A percentile compares a stretch with the other conserved stretches of the same genome.
phyloP scores from a whole-genome alignment of 306 rosid species.

The Dryas alaskensis region DNA sequence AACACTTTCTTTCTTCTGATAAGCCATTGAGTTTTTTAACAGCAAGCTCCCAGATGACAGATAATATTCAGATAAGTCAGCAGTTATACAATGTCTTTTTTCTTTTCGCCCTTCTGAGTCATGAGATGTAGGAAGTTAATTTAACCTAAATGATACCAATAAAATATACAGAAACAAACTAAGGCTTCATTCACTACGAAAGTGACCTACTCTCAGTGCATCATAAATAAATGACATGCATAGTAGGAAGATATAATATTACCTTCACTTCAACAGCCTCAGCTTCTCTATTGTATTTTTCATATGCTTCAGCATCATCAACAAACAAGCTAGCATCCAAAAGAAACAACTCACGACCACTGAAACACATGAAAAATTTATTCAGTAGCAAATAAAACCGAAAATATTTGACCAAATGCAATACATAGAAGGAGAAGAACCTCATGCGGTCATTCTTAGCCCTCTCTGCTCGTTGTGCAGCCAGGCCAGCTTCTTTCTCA shows the following conservation, averaged over 20 bases:
- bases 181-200: not conserved
- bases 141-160: not conserved
- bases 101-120: not conserved
- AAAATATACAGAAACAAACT: not conserved
- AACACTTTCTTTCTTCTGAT: not conserved
- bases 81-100: not conserved
- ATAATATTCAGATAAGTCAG: not conserved
- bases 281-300: constrained; percentile 64
- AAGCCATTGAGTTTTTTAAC: not conserved
- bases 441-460: constrained; percentile 98
- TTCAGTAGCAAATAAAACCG: not conserved
- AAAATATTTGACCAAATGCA: not conserved
- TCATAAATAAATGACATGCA: not conserved
- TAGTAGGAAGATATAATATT: constrained; percentile 1
- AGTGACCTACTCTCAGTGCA: not conserved
- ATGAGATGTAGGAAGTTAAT: not conserved
- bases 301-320: constrained; percentile 95
- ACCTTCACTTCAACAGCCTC: constrained; percentile 55
- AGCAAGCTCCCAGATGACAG: not conserved
- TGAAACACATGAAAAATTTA: constrained; percentile 22
- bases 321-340: constrained; percentile 90
- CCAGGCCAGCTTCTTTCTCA: constrained; percentile 86
- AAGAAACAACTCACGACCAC: constrained; percentile 79
- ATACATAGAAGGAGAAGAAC: constrained; percentile 31
- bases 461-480: constrained; percentile 88